phyloP scores from a whole-genome alignment of 2,329 filamentous ascomycete genomes.

The Epichloe typhina region DNA sequence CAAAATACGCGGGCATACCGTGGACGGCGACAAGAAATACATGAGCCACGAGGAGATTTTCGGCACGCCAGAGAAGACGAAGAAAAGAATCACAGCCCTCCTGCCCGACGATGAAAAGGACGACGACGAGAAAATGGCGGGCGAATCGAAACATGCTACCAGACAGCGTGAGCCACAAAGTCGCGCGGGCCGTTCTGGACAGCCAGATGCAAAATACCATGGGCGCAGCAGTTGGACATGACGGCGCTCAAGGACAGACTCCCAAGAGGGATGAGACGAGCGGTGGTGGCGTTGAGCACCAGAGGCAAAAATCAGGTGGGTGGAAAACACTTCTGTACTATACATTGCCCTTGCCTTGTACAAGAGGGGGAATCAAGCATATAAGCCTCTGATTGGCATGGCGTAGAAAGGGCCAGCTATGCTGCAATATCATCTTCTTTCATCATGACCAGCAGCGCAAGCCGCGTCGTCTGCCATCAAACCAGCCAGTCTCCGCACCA shows the following conservation, averaged over 20 bases:
- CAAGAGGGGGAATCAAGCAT: no score
- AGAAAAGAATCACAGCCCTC: slow-evolving; percentile 1
- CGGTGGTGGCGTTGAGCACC: background rate
- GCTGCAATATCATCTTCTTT: no score
- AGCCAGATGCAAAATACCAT: background rate
- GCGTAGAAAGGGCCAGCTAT: no score
- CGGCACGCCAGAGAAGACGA: slow-evolving; percentile 12
- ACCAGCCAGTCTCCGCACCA: no score
- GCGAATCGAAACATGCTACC: background rate
- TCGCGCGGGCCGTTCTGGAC: background rate
- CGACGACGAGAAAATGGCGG: background rate
- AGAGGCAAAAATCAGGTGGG: background rate
- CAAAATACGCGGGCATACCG: slow-evolving; percentile 14
- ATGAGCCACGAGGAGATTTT: slow-evolving; percentile 17
- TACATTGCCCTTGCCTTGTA: background rate
- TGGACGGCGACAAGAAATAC: slow-evolving; percentile 17
- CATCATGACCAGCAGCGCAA: no score
- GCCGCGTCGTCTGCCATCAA: no score
- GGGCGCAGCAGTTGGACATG: background rate
- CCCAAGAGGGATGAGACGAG: background rate
- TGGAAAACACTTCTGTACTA: background rate
- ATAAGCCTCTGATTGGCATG: no score
- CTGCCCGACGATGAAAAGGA: background rate
- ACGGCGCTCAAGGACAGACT: background rate
- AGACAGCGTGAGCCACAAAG: background rate